Evolutionary conservation across 176 grass and related monocot species (phyloP).

Genomic region (Raddia guianensis): DNA sequence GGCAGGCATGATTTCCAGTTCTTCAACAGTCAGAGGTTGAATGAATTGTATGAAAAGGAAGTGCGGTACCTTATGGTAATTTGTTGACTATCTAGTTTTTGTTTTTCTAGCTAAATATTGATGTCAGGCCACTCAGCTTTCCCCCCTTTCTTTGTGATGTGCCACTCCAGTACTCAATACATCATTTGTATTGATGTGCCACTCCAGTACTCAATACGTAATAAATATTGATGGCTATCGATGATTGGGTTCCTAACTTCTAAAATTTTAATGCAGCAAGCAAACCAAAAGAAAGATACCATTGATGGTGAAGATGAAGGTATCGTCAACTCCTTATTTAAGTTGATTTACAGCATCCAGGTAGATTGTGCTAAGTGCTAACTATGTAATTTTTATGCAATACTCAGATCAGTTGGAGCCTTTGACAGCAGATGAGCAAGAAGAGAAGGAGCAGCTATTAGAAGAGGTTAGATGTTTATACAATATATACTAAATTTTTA

Average conservation of each 20-base stretch:
- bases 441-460: slow-evolving; percentile 85
- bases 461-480: slow-evolving; percentile 59
- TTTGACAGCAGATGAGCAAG: slow-evolving; percentile 80
- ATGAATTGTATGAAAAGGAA: slow-evolving; percentile 98
- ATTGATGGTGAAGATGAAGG: slow-evolving; percentile 98
- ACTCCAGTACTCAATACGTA: neutral
- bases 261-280: slow-evolving; percentile 67
- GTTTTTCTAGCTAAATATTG: slow-evolving; percentile 9
- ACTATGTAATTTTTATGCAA: slow-evolving; percentile 43
- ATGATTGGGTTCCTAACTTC: slow-evolving; percentile 29
- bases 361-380: slow-evolving; percentile 31
- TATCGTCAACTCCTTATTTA: slow-evolving; percentile 33
- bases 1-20: slow-evolving; percentile 98
- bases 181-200: neutral
- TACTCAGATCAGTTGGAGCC: slow-evolving; percentile 74
- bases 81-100: neutral
- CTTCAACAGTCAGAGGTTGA: slow-evolving; percentile 93
- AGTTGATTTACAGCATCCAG: slow-evolving; percentile 22
- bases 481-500: neutral
- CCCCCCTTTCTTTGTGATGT: neutral
- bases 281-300: slow-evolving; percentile 87
- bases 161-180: neutral
- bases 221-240: neutral
- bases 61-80: slow-evolving; percentile 93
- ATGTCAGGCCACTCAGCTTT: neutral